Conservation (phyloP, 179 eudicot genomes). For the Spinacia oleracea region DNA sequence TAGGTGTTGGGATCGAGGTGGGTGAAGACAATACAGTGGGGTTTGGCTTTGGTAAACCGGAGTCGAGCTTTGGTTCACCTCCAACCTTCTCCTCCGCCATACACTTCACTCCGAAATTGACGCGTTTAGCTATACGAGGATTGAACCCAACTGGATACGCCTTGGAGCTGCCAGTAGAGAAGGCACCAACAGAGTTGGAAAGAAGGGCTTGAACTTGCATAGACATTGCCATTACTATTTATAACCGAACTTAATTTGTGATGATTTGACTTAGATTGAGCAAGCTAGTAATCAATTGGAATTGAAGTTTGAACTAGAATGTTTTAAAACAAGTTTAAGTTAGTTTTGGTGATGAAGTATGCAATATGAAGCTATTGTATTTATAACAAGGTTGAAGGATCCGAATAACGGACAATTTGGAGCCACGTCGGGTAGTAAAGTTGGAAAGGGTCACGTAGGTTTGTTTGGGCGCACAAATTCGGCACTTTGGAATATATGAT, state of each 20-base stretch:
- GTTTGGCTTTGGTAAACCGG: not conserved
- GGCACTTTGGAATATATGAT: no score
- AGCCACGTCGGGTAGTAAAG: no score
- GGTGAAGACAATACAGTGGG: not conserved
- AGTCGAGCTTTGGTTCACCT: constrained; percentile 29
- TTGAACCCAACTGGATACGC: not conserved
- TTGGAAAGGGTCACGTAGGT: no score
- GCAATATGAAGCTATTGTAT: no score
- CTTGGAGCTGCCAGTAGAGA: constrained; percentile 11
- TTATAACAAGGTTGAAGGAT: no score
- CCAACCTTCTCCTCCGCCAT: constrained; percentile 36
- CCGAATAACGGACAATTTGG: no score
- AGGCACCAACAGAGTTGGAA: constrained; percentile 31
- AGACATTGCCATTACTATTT: constrained; percentile 39
- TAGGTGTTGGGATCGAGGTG: not conserved
- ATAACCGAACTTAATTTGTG: not conserved
- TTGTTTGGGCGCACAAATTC: no score
- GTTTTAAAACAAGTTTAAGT: no score
- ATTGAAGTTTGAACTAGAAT: no score
- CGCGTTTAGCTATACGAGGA: constrained; percentile 22
- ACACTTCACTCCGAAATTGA: constrained; percentile 35
- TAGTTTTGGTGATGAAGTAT: no score
- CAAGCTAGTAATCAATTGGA: no score
- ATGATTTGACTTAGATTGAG: not conserved
- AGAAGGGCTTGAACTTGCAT: constrained; percentile 39